Conservation (phyloP, 129 eudicot species). For the Erigeron canadensis region DNA sequence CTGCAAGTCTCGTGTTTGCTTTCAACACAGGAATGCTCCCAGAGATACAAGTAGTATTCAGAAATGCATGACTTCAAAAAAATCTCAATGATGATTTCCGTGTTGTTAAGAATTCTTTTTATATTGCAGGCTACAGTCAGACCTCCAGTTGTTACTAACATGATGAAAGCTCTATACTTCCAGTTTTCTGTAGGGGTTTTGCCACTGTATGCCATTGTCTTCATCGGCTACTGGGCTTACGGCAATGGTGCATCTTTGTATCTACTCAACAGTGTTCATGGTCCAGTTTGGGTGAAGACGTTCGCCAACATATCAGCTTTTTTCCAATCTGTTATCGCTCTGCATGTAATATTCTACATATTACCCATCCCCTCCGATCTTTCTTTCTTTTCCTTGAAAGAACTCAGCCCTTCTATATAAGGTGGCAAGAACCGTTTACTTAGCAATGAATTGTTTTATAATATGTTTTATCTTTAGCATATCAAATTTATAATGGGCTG, state of each 20-base stretch:
- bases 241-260: slow-evolving; percentile 63
- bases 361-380: neutral
- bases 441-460: neutral
- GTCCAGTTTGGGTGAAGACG: slow-evolving; percentile 74
- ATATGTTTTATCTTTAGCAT: neutral
- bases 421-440: neutral
- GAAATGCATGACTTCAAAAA: neutral
- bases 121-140: slow-evolving; percentile 76
- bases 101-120: neutral
- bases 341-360: slow-evolving; percentile 54
- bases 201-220: slow-evolving; percentile 68
- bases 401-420: neutral
- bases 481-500: too few relatives aligned
- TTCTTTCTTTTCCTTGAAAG: too few relatives aligned
- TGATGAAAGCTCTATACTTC: slow-evolving; percentile 91
- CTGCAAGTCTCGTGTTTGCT: slow-evolving; percentile 84
- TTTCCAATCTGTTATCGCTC: slow-evolving; percentile 71
- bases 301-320: slow-evolving; percentile 70
- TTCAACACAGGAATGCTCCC: slow-evolving; percentile 99
- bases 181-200: slow-evolving; percentile 81
- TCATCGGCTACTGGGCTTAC: slow-evolving; percentile 94
- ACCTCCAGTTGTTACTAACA: slow-evolving; percentile 81
- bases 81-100: slow-evolving; percentile 16
- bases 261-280: slow-evolving; percentile 64
- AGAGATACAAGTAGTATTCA: slow-evolving; percentile 71